A percentile compares a stretch with the other conserved stretches of the same genome.
phyloP scores from a whole-genome alignment of 1,139 yeast genomes.

The Pichia sp. region DNA sequence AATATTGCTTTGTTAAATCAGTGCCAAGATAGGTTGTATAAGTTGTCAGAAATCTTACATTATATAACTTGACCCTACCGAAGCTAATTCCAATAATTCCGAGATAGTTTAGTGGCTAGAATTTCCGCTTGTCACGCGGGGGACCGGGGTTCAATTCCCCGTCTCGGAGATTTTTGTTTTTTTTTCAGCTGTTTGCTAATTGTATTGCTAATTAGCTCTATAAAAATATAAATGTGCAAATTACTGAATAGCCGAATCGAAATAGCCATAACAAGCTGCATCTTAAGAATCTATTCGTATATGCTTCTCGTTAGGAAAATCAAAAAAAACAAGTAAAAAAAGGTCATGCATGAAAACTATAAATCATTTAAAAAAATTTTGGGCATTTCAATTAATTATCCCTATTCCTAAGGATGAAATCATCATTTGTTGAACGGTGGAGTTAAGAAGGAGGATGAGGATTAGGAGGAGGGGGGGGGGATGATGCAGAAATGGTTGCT shows the following conservation, averaged over 20 bases:
- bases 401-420: not conserved
- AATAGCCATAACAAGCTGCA: not conserved
- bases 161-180: conserved; percentile 15
- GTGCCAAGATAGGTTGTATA: too few species aligned
- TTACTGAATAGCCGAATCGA: not conserved
- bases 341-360: not conserved
- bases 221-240: not conserved
- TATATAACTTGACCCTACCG: too few species aligned
- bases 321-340: not conserved
- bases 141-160: conserved; percentile 21
- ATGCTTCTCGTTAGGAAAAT: not conserved
- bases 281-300: too few species aligned
- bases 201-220: not conserved
- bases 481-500: not conserved
- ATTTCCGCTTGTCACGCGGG: conserved; percentile 22
- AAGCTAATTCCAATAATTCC: too few species aligned
- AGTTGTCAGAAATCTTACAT: too few species aligned
- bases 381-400: not conserved
- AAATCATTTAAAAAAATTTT: not conserved
- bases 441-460: not conserved
- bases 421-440: not conserved
- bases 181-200: not conserved
- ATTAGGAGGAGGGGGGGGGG: not conserved
- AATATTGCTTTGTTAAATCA: too few species aligned
- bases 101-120: conserved; percentile 21